Evolutionary conservation across 331 rosid genomes (phyloP).

Genomic region (Saraca asoca): DNA sequence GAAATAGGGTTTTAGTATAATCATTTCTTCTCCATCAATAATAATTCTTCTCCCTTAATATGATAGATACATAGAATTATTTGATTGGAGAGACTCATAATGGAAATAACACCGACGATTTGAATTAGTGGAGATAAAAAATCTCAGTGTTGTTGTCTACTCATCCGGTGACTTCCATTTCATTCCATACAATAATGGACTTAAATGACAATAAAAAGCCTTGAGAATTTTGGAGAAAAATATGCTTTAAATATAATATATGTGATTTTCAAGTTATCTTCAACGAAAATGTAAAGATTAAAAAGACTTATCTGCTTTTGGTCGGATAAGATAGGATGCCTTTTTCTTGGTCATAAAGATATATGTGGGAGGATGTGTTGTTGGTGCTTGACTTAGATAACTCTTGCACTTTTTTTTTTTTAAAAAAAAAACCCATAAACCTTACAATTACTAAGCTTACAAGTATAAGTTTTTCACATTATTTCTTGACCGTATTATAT

Average conservation of each 20-base stretch:
- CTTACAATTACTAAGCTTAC: no score
- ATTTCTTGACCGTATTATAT: no score
- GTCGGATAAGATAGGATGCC: constrained; percentile 25
- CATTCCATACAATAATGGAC: constrained; percentile 8
- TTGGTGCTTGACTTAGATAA: constrained; percentile 7
- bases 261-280: not conserved
- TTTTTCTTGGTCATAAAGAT: constrained; percentile 36
- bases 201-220: constrained; percentile 16
- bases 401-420: no score
- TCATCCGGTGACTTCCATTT: not conserved
- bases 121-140: not conserved
- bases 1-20: no score
- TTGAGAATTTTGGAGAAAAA: not conserved
- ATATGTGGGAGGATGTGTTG: not conserved
- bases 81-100: no score
- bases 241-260: not conserved
- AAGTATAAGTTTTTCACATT: no score
- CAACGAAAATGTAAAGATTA: constrained; percentile 2
- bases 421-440: no score
- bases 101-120: no score
- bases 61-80: no score
- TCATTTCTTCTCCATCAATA: no score
- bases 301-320: not conserved
- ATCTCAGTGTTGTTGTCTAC: not conserved
- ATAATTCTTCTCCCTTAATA: no score